phyloP scores from a whole-genome alignment of 2,329 filamentous ascomycete genomes.

The Furcasterigmium sp. region DNA sequence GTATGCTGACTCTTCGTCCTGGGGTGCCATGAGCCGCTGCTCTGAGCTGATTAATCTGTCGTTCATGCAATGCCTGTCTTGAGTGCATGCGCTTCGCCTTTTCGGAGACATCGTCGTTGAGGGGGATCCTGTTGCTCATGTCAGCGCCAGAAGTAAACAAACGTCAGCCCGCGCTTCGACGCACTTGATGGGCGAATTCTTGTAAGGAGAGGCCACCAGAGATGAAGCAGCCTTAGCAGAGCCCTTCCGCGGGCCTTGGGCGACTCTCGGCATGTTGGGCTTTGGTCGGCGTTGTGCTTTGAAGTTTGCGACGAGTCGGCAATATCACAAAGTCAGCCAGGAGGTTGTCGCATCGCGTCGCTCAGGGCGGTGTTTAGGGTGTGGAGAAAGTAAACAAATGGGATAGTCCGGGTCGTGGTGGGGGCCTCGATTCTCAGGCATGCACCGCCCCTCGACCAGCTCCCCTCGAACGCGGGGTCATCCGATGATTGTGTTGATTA shows the following conservation, averaged over 20 bases:
- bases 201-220: constrained; percentile 46
- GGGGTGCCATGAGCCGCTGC: constrained; percentile 67
- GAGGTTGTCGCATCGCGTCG: constrained; percentile 9
- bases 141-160: neutral
- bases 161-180: constrained; percentile 21
- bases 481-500: neutral
- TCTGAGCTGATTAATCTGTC: constrained; percentile 88
- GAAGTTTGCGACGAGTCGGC: constrained; percentile 9
- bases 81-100: constrained; percentile 84
- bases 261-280: constrained; percentile 49
- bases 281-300: constrained; percentile 16
- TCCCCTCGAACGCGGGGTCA: too few relatives aligned
- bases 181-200: constrained; percentile 53
- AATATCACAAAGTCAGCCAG: neutral
- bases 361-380: constrained; percentile 2
- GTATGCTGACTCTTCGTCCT: constrained; percentile 56
- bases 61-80: constrained; percentile 81
- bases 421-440: neutral
- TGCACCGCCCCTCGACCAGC: too few relatives aligned
- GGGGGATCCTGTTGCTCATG: constrained; percentile 62
- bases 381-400: constrained; percentile 19
- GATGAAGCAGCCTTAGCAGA: constrained; percentile 41
- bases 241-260: constrained; percentile 46
- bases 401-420: neutral
- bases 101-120: constrained; percentile 93